Conservation (phyloP, 192 early-diverging fungal species). For the Helicostylum pulchrum region DNA sequence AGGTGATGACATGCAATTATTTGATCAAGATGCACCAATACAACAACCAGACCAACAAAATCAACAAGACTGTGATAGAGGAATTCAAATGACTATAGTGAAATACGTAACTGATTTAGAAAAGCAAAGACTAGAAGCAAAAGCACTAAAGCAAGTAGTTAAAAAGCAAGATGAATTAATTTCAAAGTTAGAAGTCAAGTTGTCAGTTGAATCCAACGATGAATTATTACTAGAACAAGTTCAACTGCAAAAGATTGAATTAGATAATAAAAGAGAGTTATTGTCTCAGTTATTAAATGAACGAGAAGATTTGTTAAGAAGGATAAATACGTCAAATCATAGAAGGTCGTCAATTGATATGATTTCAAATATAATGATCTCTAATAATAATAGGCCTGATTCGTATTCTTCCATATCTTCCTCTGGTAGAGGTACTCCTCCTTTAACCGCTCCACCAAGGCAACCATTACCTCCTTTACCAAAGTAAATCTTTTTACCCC, state of each 20-base stretch:
- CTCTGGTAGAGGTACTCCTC: conserved; percentile 1
- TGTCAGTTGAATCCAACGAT: neutral
- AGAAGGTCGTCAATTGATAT: conserved; percentile 4
- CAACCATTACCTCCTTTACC: conserved; percentile 22
- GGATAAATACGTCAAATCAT: neutral
- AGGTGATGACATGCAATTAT: neutral
- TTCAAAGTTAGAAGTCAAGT: conserved; percentile 9
- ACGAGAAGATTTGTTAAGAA: conserved; percentile 11
- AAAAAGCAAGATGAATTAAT: conserved; percentile 30
- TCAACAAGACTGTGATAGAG: conserved; percentile 18
- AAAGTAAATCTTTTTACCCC: neutral
- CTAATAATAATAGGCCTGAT: neutral
- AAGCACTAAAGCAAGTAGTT: conserved; percentile 10
- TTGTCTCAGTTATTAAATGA: conserved; percentile 25
- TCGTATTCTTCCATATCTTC: conserved; percentile 1
- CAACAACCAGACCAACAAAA: neutral
- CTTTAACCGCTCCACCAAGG: conserved; percentile 19
- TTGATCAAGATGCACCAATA: neutral
- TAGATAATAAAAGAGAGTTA: conserved; percentile 28
- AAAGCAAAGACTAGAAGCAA: conserved; percentile 15
- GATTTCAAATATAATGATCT: neutral
- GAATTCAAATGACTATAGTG: conserved; percentile 19
- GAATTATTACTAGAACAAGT: conserved; percentile 22
- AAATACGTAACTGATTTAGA: conserved; percentile 27
- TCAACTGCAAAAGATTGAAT: conserved; percentile 23